Evolutionary conservation across 495 filamentous ascomycete genomes (phyloP).

Genomic region (Elaphomyces granulatus): DNA sequence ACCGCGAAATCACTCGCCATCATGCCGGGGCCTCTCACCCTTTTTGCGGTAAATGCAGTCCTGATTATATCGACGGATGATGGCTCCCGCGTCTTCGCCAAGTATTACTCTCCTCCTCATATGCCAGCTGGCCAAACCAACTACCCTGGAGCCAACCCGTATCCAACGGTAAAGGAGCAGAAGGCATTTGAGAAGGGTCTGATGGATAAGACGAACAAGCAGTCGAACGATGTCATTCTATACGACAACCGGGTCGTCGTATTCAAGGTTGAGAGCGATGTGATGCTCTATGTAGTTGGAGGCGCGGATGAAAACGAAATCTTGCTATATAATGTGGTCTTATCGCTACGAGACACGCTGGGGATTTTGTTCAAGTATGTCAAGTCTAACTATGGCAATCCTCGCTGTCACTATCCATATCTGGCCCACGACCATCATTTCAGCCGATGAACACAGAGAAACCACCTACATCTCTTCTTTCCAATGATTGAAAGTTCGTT

Average conservation of each 20-base stretch:
- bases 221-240: slow-evolving; percentile 84
- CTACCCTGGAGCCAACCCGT: slow-evolving; percentile 59
- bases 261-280: slow-evolving; percentile 95
- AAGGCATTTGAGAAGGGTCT: slow-evolving; percentile 93
- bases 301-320: slow-evolving; percentile 93
- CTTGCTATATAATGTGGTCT: slow-evolving; percentile 80
- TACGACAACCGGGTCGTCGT: slow-evolving; percentile 92
- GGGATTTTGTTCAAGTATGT: slow-evolving; percentile 84
- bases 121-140: slow-evolving; percentile 43
- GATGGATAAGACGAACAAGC: slow-evolving; percentile 91
- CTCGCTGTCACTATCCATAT: too few relatives aligned
- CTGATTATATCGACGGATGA: slow-evolving; percentile 82
- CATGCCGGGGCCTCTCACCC: slow-evolving; percentile 46
- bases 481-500: too few relatives aligned
- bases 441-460: too few relatives aligned
- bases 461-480: neutral
- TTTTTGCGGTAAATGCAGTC: slow-evolving; percentile 87
- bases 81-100: slow-evolving; percentile 77
- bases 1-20: slow-evolving; percentile 15
- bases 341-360: slow-evolving; percentile 77
- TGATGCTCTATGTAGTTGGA: slow-evolving; percentile 93
- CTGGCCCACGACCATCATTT: too few relatives aligned
- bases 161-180: slow-evolving; percentile 81
- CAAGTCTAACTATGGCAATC: too few relatives aligned
- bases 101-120: slow-evolving; percentile 90